Percentiles rank a stretch among this genome's conserved stretches.
Conservation (phyloP, 352 stramenopile species). For the Globisporangium alternatum region DNA sequence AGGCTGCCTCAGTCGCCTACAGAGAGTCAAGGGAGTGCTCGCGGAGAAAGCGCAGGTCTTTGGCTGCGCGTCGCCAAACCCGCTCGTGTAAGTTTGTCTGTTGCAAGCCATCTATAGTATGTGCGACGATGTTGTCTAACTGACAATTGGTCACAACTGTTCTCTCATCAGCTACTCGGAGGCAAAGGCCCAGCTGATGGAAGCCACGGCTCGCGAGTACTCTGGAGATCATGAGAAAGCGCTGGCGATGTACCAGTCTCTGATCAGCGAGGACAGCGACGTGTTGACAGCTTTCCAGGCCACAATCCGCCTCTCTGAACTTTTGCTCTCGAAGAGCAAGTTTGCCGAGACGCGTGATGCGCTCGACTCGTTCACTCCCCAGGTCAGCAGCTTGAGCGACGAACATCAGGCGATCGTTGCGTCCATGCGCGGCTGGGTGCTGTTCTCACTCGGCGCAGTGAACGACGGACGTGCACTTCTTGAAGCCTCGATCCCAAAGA, state of each 20-base stretch:
- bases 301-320: slow-evolving; percentile 38
- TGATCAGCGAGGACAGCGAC: slow-evolving; percentile 26
- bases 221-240: slow-evolving; percentile 44
- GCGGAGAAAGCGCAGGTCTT: slow-evolving; percentile 42
- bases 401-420: slow-evolving; percentile 21
- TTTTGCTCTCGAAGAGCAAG: slow-evolving; percentile 35
- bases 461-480: slow-evolving; percentile 37
- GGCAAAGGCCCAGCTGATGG: slow-evolving; percentile 48
- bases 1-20: slow-evolving; percentile 50
- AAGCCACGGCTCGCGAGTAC: slow-evolving; percentile 49
- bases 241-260: slow-evolving; percentile 36
- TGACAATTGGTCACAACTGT: not conserved
- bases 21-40: slow-evolving; percentile 36
- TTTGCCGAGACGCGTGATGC: slow-evolving; percentile 29
- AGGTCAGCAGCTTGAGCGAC: slow-evolving; percentile 6
- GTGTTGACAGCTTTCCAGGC: slow-evolving; percentile 26
- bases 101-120: not conserved
- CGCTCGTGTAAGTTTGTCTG: slow-evolving; percentile 37
- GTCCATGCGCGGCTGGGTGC: slow-evolving; percentile 48
- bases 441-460: slow-evolving; percentile 38
- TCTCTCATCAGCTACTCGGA: slow-evolving; percentile 46
- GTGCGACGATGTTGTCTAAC: slow-evolving; percentile 1
- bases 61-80: slow-evolving; percentile 30
- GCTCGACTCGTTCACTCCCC: slow-evolving; percentile 23
- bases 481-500: slow-evolving; percentile 29